phyloP scores from a whole-genome alignment of 2,329 filamentous ascomycete genomes.

The Neoascochyta sp. region DNA sequence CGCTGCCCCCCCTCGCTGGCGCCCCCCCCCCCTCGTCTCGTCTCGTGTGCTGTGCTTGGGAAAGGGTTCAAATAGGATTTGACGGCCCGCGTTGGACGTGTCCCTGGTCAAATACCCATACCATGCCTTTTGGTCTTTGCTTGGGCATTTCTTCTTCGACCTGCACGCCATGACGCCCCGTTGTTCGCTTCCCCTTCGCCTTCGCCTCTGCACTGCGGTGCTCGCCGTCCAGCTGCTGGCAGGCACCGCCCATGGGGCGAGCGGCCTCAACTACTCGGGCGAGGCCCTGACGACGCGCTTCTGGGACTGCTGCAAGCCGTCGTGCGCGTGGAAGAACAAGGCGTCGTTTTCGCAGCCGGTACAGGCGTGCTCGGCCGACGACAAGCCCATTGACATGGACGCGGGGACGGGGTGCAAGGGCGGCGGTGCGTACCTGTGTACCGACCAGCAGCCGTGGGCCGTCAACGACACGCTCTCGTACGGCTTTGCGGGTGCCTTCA shows the following conservation, averaged over 20 bases:
- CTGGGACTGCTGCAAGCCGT: conserved; percentile 67
- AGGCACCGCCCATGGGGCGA: conserved; percentile 13
- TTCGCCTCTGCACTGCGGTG: conserved; percentile 5
- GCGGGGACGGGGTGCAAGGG: conserved; percentile 53
- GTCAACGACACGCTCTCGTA: conserved; percentile 58
- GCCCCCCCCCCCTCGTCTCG: neutral
- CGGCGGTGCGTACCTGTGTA: conserved; percentile 56
- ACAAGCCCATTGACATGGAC: conserved; percentile 51
- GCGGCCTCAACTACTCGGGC: conserved; percentile 28
- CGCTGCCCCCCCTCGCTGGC: conserved; percentile 1
- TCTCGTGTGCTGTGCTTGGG: too few species aligned
- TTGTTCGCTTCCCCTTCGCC: conserved; percentile 12
- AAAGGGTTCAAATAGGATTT: conserved; percentile 38
- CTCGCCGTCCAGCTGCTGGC: conserved; percentile 23
- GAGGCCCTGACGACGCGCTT: conserved; percentile 36
- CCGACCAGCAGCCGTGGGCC: conserved; percentile 60
- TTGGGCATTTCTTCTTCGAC: conserved; percentile 25
- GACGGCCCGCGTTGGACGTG: conserved; percentile 25
- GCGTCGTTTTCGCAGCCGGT: conserved; percentile 52
- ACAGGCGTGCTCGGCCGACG: conserved; percentile 52
- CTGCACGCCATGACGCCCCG: conserved; percentile 34
- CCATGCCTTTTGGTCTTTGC: conserved; percentile 31
- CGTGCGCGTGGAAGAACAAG: conserved; percentile 59
- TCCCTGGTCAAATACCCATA: conserved; percentile 18
- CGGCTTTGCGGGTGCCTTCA: conserved; percentile 60